phyloP scores from a whole-genome alignment of 2,329 filamentous ascomycete species.

The Ophiostoma sp. region DNA sequence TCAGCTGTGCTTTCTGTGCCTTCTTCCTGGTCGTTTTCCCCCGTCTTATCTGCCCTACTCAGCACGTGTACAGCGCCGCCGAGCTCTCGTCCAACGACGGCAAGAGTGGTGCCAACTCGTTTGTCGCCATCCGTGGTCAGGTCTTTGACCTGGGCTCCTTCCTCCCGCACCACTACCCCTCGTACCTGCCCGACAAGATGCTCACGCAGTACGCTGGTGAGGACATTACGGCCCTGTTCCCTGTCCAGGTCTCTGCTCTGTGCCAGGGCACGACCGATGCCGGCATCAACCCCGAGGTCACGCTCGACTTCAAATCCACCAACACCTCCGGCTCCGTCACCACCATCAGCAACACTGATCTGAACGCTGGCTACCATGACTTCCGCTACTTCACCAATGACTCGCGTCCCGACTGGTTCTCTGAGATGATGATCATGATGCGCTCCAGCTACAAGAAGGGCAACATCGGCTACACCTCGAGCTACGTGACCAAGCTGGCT shows the following conservation, averaged over 20 bases:
- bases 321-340: constrained; percentile 71
- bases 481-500: constrained; percentile 73
- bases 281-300: constrained; percentile 68
- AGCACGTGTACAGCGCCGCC: constrained; percentile 77
- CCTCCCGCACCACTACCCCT: constrained; percentile 75
- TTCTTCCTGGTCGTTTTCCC: constrained; percentile 95
- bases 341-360: constrained; percentile 65
- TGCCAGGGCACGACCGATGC: constrained; percentile 73
- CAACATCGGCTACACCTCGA: constrained; percentile 75
- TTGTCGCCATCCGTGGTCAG: constrained; percentile 80
- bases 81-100: constrained; percentile 77
- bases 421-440: constrained; percentile 78
- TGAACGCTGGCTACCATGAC: constrained; percentile 83
- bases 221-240: constrained; percentile 88
- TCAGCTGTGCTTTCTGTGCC: constrained; percentile 70
- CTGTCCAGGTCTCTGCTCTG: constrained; percentile 88
- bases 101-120: constrained; percentile 64
- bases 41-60: constrained; percentile 82
- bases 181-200: constrained; percentile 57
- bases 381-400: constrained; percentile 85
- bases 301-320: constrained; percentile 75
- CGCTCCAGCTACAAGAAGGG: constrained; percentile 82
- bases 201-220: constrained; percentile 80
- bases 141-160: constrained; percentile 82
- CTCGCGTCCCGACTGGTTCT: constrained; percentile 86